Base-by-base conservation (phyloP, 176 grass and related monocot species). In the Elaeis guineensis region DNA sequence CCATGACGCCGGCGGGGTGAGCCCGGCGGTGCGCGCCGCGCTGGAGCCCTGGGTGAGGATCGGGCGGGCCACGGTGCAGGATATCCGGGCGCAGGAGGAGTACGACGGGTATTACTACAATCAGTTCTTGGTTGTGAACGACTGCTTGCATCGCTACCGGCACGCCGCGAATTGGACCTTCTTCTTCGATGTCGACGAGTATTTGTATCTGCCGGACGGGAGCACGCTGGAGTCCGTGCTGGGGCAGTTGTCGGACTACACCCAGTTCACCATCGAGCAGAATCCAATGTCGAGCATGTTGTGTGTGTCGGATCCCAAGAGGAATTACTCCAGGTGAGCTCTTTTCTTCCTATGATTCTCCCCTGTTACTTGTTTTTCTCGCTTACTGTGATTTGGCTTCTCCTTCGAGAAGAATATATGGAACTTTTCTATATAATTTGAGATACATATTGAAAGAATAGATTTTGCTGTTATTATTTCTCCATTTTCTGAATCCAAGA, bases 171-270 rank as follows among this genome's bases (percentile, higher is more conserved):
- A 95, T 20, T 95, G 90, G 90, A 95, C 90, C 61, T 95, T 95
- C 82, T 95, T 95, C 83, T 95, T 89, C 68, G 90, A 95, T 55
- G 79, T 95, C 53, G 90, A 95, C 20, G 90, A 95, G 73, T 95
- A 89, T 66, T 23, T 95, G 4, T 89, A 86, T 62, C 68, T 95
- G 49, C 85, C 90, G 17, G 65, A 62, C 17, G 85, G 90, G 0
- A 69, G 54, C 20, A 70, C 67, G 16, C 85, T 95, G 1, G 59
- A 72, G 4, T 2, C 78, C 35, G 90, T 81, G 74, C 49, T 95
- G 69, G 66, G 44, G 16, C 75, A 70, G 79, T 74, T 95, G 28
- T 75, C 76, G 0, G 70, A 69, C 0, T 86, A 78, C 67, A 73
- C 90, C 16, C 90, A 95, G 70, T 89, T 95, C 80, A 95, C 90